These are phyloP conservation scores for Artemisia argyi DNA, from an alignment of 129 eudicot species.

Conservation along the genomic window DNA sequence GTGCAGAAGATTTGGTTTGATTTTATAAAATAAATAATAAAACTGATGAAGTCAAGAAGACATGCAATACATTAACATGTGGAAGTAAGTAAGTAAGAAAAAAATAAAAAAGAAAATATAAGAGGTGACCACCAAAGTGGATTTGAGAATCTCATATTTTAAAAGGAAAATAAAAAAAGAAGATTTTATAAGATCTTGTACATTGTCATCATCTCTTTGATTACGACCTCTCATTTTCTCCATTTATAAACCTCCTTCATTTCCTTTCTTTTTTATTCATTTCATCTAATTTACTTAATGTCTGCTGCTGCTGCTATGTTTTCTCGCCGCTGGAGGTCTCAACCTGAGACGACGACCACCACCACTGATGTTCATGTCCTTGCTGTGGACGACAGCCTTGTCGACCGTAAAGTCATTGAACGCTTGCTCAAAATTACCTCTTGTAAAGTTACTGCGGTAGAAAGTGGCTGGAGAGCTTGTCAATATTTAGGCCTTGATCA, in stretches of 20 bases:
- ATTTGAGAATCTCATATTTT: conserved; percentile 80
- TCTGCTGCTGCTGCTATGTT: conserved; percentile 34
- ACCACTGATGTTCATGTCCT: conserved; percentile 63
- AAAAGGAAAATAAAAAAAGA: conserved; percentile 42
- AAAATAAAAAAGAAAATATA: conserved; percentile 10
- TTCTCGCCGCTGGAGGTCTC: conserved; percentile 51
- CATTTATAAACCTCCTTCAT: conserved; percentile 15
- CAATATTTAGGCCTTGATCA: conserved; percentile 77
- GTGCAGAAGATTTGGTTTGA: neutral
- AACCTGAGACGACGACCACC: neutral
- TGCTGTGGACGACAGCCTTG: conserved; percentile 89
- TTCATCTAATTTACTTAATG: conserved; percentile 58
- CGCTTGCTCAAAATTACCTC: conserved; percentile 82
- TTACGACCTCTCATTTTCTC: conserved; percentile 34
- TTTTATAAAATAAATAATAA: neutral
- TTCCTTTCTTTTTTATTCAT: neutral
- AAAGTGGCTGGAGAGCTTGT: conserved; percentile 87
- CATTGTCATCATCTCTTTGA: conserved; percentile 47
- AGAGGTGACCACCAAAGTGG: conserved; percentile 80
- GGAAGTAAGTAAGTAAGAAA: conserved; percentile 9
- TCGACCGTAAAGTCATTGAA: conserved; percentile 87
- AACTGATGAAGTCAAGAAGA: conserved; percentile 31
- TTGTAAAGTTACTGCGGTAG: conserved; percentile 91
- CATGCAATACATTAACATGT: conserved; percentile 18
- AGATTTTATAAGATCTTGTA: conserved; percentile 52